phyloP scores from a whole-genome alignment of 495 filamentous ascomycete species.

The Cenococcum geophilum region DNA sequence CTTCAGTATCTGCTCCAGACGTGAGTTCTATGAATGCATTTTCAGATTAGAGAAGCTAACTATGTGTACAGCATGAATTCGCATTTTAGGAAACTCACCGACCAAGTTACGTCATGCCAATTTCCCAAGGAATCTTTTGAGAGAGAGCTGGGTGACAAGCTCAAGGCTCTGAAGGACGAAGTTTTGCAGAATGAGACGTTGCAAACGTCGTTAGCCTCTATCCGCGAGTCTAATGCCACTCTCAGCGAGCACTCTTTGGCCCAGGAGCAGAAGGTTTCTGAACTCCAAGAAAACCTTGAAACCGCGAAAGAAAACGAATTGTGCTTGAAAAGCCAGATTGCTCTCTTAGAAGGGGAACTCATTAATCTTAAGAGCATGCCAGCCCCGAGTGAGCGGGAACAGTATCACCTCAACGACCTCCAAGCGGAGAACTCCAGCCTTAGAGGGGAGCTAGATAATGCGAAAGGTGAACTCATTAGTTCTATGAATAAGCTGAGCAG shows the following conservation, averaged over 20 bases:
- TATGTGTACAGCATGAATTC: conserved; percentile 9
- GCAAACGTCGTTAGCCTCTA: not conserved
- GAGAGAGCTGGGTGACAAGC: not conserved
- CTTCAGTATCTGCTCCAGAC: conserved; percentile 16
- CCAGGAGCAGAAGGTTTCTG: not conserved
- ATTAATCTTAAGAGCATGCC: not conserved
- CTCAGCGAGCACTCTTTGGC: not conserved
- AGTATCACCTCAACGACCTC: too few relatives aligned
- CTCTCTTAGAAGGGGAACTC: not conserved
- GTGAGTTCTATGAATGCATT: conserved; percentile 4
- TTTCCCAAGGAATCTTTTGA: not conserved
- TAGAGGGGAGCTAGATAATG: too few relatives aligned
- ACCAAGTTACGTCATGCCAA: too few relatives aligned
- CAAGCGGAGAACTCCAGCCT: too few relatives aligned
- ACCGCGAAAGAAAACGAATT: not conserved
- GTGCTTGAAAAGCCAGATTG: not conserved
- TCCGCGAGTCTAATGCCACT: not conserved
- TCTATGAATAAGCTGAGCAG: too few relatives aligned
- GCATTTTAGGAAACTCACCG: not conserved
- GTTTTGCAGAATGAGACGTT: not conserved
- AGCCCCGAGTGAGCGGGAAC: not conserved
- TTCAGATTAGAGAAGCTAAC: not conserved
- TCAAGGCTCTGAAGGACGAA: not conserved
- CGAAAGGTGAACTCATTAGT: too few relatives aligned
- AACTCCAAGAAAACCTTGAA: not conserved